phyloP scores from a whole-genome alignment of 805 yeast genomes.

The Yamadazyma sp. region DNA sequence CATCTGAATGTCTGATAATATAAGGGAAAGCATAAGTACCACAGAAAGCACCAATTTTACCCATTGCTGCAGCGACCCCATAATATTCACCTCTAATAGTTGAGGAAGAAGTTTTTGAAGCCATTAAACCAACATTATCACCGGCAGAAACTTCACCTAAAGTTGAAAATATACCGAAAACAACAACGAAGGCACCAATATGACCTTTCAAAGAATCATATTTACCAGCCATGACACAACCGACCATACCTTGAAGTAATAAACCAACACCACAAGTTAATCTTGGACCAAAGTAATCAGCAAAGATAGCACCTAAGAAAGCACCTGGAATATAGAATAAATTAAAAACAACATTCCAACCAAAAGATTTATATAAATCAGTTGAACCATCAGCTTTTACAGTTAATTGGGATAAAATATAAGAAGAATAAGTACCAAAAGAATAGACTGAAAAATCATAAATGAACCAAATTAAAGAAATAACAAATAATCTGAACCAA shows the following conservation, averaged over 20 bases:
- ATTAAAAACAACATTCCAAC: slow-evolving; percentile 90
- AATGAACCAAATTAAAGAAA: slow-evolving; percentile 82
- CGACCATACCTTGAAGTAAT: slow-evolving; percentile 68
- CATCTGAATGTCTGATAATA: slow-evolving; percentile 55
- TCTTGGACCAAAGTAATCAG: slow-evolving; percentile 94
- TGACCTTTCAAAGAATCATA: slow-evolving; percentile 53
- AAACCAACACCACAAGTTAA: slow-evolving; percentile 71
- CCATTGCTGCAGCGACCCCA: slow-evolving; percentile 87
- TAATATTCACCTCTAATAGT: slow-evolving; percentile 89
- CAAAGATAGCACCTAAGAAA: slow-evolving; percentile 73
- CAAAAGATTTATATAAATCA: slow-evolving; percentile 71
- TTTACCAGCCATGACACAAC: slow-evolving; percentile 78
- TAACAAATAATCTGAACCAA: slow-evolving; percentile 73
- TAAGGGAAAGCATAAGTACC: slow-evolving; percentile 89
- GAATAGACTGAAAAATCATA: slow-evolving; percentile 89
- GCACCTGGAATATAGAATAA: slow-evolving; percentile 90
- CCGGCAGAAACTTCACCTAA: slow-evolving; percentile 96
- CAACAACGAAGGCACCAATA: slow-evolving; percentile 77
- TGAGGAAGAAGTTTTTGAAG: slow-evolving; percentile 82
- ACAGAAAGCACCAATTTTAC: slow-evolving; percentile 89
- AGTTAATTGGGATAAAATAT: slow-evolving; percentile 58
- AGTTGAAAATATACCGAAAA: slow-evolving; percentile 82
- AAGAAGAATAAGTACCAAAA: slow-evolving; percentile 78
- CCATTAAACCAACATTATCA: slow-evolving; percentile 83
- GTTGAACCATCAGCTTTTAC: slow-evolving; percentile 30